Percentiles rank a stretch among this genome's conserved stretches.
Evolutionary conservation across 331 rosid genomes (phyloP).

Genomic region (Saraca asoca): DNA sequence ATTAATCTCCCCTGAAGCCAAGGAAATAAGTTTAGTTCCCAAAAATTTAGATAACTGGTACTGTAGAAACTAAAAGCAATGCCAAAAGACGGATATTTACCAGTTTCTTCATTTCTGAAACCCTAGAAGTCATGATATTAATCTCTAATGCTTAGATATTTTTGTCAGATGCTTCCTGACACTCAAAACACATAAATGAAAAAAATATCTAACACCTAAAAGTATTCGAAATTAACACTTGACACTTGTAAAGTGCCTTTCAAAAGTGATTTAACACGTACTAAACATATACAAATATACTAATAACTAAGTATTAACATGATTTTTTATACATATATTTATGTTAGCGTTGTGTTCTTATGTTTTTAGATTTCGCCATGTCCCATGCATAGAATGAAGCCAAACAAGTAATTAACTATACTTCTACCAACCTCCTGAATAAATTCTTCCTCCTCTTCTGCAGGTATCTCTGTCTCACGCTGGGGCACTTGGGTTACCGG

Average conservation of each 20-base stretch:
- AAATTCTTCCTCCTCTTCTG: constrained; percentile 52
- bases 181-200: no score
- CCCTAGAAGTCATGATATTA: constrained; percentile 91
- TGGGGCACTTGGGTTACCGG: constrained; percentile 33
- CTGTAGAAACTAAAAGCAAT: constrained; percentile 4
- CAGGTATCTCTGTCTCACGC: constrained; percentile 48
- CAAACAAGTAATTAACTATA: not conserved
- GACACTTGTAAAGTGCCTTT: no score
- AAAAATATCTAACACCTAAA: not conserved
- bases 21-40: constrained; percentile 23
- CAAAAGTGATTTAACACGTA: no score
- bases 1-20: constrained; percentile 72
- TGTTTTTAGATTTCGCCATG: no score
- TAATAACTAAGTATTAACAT: no score
- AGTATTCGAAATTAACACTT: not conserved
- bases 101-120: constrained; percentile 93
- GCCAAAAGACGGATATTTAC: constrained; percentile 38
- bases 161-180: no score
- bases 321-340: no score
- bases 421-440: constrained; percentile 61
- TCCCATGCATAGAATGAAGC: not conserved
- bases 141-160: not conserved
- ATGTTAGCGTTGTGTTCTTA: no score
- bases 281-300: no score
- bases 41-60: constrained; percentile 3